Evolutionary conservation across 73 alveolate genomes (phyloP), one percentile per base, ranked within the genome.

Genomic region (Strombidium stylifer): DNA sequence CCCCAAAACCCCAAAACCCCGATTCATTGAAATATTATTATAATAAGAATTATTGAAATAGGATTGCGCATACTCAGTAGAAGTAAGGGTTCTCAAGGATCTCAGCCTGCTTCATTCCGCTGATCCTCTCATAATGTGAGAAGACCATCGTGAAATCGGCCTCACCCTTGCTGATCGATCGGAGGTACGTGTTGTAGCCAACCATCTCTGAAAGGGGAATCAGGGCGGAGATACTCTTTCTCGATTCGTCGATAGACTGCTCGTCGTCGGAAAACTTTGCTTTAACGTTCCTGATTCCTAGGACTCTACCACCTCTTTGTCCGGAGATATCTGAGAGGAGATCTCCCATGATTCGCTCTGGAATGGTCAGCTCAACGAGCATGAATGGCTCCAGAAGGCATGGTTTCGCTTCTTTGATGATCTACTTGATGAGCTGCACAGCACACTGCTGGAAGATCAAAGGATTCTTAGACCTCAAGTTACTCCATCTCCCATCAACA

Each of bases 121-220:
- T 56, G 35, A 70, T 31, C 11, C 53, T 25, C 39, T 82, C 85
- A 49, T 56, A 82, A 30, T 69, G 86, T 3, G 85, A 70, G 65
- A 82, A 82, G 14, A 34, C 46, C 93, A 82, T 82, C 12, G 34
- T 65, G 61, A 54, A 70, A 21, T 48, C 27, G 20, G 80, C 86
- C 42, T 62, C 84, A 12, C 94, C 94, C 40, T 78, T 84, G 3
- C 87, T 52, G 10, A 64, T 28, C 5, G 78, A 57, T 41, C 94
- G 77, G 21, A 84, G 56, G 56, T 55, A 76, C 4, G 81, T 74
- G 0, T 86, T 47, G 70, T 78, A 84, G 15, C 94, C 94, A 2
- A 84, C 60, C 80, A 84, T 60, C 45, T 77, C 80, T 11, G 70
- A 47, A 0, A 84, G 65, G 2, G 94, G 94, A 18, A 84, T 47